Base-by-base conservation (phyloP, 1,284 basidiomycete genomes). In the Lentinula novae-zelandiae region DNA sequence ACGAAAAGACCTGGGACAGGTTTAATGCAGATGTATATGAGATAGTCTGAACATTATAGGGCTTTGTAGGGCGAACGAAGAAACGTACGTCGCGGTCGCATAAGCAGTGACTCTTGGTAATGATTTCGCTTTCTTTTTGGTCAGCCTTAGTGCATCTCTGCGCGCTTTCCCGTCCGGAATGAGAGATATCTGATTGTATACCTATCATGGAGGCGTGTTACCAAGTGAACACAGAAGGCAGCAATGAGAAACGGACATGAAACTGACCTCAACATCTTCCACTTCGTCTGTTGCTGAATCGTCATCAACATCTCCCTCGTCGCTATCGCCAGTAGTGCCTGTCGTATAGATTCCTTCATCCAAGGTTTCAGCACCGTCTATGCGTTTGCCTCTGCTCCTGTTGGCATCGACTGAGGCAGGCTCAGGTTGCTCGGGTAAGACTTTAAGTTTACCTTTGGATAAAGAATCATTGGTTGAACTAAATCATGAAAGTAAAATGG, bases 61-160 rank as follows among this genome's bases (percentile, higher is more conserved):
- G 22, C 36, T 60, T 62, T 61, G 55, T 31, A 34, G 39, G 12
- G 49, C 13, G 38, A 34, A 34, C 34, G 44, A 39, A 27, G 20
- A 10, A 4, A 75, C 83, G 67, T 73, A 95, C 92, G 86, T 89
- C 42, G 95, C 93, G 13, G 95, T 98, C 60, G 94, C 93, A 75
- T 97, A 98, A 2, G 95, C 95, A 3, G 95, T 97, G 17, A 96
- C 95, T 66, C 96, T 79, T n/a, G 96, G 95, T 36, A 98, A 74
- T 48, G 90, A 93, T 67, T 95, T 95, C 39, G 95, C 95, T 70
- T 96, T 96, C 73, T 92, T 93, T 76, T 96, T 96, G 0, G 95
- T 98, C 64, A 98, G 75, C 62, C 84, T 86, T 62, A 94, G 76
- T 0, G 96, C 96, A 80, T 98, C 95, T 63, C 94, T 82, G 53